Evolutionary conservation across 2,329 filamentous ascomycete genomes (phyloP).

Genomic region (Hypoxylon sp.): DNA sequence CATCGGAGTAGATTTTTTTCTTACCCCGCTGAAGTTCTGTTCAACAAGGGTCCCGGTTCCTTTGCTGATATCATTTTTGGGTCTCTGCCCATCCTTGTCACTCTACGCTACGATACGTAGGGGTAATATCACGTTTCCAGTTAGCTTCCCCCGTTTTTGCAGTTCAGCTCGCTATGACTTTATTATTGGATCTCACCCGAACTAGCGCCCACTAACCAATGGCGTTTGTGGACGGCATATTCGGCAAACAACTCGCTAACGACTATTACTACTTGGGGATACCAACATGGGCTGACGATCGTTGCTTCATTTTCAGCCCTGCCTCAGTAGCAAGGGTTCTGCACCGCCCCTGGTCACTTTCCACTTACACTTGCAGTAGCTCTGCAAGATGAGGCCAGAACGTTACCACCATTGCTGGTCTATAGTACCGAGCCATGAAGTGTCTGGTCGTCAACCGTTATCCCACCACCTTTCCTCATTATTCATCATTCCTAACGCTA

Average conservation of each 20-base stretch:
- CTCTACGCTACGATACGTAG: slow-evolving; percentile 19
- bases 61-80: slow-evolving; percentile 16
- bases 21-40: slow-evolving; percentile 25
- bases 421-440: slow-evolving; percentile 14
- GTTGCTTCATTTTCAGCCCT: slow-evolving; percentile 47
- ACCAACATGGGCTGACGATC: slow-evolving; percentile 42
- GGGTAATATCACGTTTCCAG: slow-evolving; percentile 25
- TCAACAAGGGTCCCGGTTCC: slow-evolving; percentile 18
- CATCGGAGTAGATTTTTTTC: slow-evolving; percentile 4
- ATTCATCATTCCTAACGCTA: slow-evolving; percentile 30
- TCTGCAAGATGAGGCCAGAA: slow-evolving; percentile 36
- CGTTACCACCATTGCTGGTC: slow-evolving; percentile 22
- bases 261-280: slow-evolving; percentile 20
- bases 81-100: slow-evolving; percentile 16
- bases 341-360: slow-evolving; percentile 41
- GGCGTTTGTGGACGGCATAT: slow-evolving; percentile 16
- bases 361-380: slow-evolving; percentile 35
- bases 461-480: slow-evolving; percentile 26
- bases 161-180: slow-evolving; percentile 33
- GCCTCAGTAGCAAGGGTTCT: slow-evolving; percentile 41
- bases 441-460: slow-evolving; percentile 20
- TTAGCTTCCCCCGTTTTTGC: slow-evolving; percentile 41
- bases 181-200: slow-evolving; percentile 42
- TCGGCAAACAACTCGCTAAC: slow-evolving; percentile 31
- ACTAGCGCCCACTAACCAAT: slow-evolving; percentile 33